Conservation (phyloP, 306 rosid genomes). For the Vigna hirtella region DNA sequence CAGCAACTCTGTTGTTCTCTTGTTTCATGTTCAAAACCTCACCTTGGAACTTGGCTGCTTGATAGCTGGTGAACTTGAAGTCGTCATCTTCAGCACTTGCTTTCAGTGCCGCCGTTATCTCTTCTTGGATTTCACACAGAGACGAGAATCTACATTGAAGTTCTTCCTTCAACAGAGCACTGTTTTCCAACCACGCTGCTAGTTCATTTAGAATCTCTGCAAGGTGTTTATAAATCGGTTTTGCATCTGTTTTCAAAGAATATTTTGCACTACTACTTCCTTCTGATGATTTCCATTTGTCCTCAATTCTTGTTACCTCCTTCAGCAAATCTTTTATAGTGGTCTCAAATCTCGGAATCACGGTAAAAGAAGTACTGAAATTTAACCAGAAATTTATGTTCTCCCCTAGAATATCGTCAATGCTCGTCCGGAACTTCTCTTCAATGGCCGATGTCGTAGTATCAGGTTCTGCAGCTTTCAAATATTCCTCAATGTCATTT, state of each 20-base stretch:
- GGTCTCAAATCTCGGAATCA: conserved; percentile 65
- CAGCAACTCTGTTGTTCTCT: conserved; percentile 81
- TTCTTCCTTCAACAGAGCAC: conserved; percentile 65
- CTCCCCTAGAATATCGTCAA: conserved; percentile 82
- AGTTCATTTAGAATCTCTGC: conserved; percentile 74
- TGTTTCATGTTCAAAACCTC: conserved; percentile 93
- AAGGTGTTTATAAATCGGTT: conserved; percentile 79
- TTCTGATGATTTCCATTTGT: conserved; percentile 54
- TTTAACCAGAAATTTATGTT: conserved; percentile 83
- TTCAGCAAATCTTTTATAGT: conserved; percentile 61
- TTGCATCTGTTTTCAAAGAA: conserved; percentile 73
- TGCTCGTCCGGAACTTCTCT: conserved; percentile 64
- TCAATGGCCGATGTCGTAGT: conserved; percentile 55
- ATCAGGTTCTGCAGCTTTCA: conserved; percentile 13
- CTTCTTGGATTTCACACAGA: conserved; percentile 80
- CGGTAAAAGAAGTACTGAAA: conserved; percentile 69
- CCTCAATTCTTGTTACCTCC: conserved; percentile 59
- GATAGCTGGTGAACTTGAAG: conserved; percentile 82
- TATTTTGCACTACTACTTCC: conserved; percentile 51
- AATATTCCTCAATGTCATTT: not conserved
- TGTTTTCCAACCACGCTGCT: conserved; percentile 64
- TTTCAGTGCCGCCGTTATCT: conserved; percentile 72
- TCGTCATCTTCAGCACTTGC: conserved; percentile 80
- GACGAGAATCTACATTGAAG: conserved; percentile 72
- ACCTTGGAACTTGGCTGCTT: conserved; percentile 95